Evolutionary conservation across 1,139 yeast species (phyloP), one percentile per base, ranked within the genome.

Genomic region (Hansenula lynferdii): DNA sequence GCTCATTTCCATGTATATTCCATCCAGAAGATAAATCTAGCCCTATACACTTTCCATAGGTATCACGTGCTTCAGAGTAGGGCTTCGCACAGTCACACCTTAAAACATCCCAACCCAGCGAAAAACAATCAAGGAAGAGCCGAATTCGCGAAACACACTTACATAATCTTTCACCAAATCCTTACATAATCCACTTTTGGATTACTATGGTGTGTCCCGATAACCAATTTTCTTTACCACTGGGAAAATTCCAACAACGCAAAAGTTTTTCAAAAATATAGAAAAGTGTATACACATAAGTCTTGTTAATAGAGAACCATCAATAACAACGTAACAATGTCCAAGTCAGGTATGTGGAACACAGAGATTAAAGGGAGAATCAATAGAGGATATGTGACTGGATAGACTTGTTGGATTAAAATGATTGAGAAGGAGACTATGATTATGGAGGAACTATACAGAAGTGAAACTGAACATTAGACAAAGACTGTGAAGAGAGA

Each of bases 321-420:
- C 28, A 22, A 6, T 12, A 21, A n/a, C 16, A 17, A 19, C 28
- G 36, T 34, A 28, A 34, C 28, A 25, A 34, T 34, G 36, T 34
- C 36, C 27, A 34, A 34, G n/a, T 33, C 30, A 34, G 36, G 36
- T 34, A 34, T 34, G 36, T 33, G 23, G 31, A 19, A 18, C 25
- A 24, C 15, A 24, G 10, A 20, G 18, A 14, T 15, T 19, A 9
- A 20, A 11, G 20, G 20, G 6, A n/a, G n/a, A n/a, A n/a, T n/a
- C n/a, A n/a, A n/a, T 8, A 14, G 20, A 16, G 20, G 29, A 27
- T 27, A 27, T 27, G 20, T 27, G 29, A 16, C n/a, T n/a, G n/a
- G n/a, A n/a, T n/a, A n/a, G n/a, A n/a, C n/a, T n/a, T n/a, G n/a
- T n/a, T n/a, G n/a, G n/a, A 27, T 27, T 21, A n/a, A 10, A 6